These are phyloP conservation scores for Bretschneidera sinensis DNA, from an alignment of 345 rosid genomes.

Conservation along the genomic window DNA sequence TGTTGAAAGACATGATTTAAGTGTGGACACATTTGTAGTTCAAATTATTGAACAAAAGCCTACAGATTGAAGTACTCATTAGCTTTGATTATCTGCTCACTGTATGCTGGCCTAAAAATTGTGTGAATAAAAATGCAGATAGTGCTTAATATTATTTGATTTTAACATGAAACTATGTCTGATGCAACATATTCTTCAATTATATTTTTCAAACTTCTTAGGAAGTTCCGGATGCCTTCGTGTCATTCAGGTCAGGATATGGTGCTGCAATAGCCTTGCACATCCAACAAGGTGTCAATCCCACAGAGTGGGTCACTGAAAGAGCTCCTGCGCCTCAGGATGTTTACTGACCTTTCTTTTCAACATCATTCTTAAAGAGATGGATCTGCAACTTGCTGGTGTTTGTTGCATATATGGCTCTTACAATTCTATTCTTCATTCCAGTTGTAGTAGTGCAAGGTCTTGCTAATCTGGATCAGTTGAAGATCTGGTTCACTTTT, in stretches of 20 bases:
- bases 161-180: slow-evolving; percentile 4
- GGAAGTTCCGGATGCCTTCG: slow-evolving; percentile 92
- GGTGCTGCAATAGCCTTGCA: slow-evolving; percentile 75
- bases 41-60: too few species aligned
- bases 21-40: too few species aligned
- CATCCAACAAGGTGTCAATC: slow-evolving; percentile 78
- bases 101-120: slow-evolving; percentile 6
- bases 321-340: slow-evolving; percentile 82
- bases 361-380: slow-evolving; percentile 68
- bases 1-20: too few species aligned
- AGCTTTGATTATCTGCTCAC: background rate
- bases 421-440: slow-evolving; percentile 61
- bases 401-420: slow-evolving; percentile 43
- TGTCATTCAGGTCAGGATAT: slow-evolving; percentile 72
- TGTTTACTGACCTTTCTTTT: slow-evolving; percentile 89
- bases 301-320: slow-evolving; percentile 88
- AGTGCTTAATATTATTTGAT: background rate
- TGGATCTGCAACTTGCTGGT: slow-evolving; percentile 65
- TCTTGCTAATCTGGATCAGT: slow-evolving; percentile 76
- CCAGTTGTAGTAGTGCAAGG: slow-evolving; percentile 90
- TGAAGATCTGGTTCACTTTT: slow-evolving; percentile 78
- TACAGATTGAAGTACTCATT: too few species aligned
- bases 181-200: slow-evolving; percentile 13
- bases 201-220: slow-evolving; percentile 28
- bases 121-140: background rate